Conservation (phyloP, 2,329 filamentous ascomycete genomes). For the Colletotrichum australisinense region DNA sequence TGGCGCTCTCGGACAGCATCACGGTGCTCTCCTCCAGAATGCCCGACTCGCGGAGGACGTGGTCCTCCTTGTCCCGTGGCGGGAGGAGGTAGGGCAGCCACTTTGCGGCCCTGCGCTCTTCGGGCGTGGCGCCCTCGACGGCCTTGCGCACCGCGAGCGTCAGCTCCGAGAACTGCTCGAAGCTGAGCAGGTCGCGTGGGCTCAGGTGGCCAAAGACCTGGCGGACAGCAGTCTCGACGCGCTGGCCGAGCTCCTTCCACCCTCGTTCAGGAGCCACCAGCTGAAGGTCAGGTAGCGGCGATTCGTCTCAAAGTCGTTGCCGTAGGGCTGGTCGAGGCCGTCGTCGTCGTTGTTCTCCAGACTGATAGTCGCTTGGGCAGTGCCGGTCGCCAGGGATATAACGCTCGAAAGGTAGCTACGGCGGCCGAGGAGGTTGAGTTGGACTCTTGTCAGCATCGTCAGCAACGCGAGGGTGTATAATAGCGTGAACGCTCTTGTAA, state of each 20-base stretch:
- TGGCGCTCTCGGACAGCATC: conserved; percentile 43
- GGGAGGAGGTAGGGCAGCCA: conserved; percentile 92
- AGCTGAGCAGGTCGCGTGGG: conserved; percentile 86
- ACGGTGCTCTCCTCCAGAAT: conserved; percentile 69
- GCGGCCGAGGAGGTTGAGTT: conserved; percentile 95
- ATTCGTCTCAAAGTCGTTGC: conserved; percentile 96
- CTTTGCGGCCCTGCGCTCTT: conserved; percentile 58
- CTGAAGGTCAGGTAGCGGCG: conserved; percentile 94
- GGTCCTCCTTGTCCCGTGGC: conserved; percentile 80
- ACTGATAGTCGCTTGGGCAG: conserved; percentile 80
- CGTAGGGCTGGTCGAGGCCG: conserved; percentile 82
- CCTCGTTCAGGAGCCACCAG: conserved; percentile 96
- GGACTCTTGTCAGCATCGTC: conserved; percentile 91
- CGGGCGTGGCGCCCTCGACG: conserved; percentile 74
- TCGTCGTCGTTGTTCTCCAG: conserved; percentile 96
- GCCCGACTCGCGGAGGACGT: conserved; percentile 87
- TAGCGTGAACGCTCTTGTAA: conserved; percentile 90
- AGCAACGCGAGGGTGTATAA: conserved; percentile 92
- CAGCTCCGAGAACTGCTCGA: conserved; percentile 83
- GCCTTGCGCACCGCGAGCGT: conserved; percentile 86
- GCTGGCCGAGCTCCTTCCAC: conserved; percentile 84
- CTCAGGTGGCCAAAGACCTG: conserved; percentile 91
- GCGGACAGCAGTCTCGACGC: conserved; percentile 86
- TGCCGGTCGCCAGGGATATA: conserved; percentile 85
- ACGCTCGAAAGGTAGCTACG: conserved; percentile 97